Conservation (phyloP, 768 basidiomycete species). For the Arthromyces matolae region DNA sequence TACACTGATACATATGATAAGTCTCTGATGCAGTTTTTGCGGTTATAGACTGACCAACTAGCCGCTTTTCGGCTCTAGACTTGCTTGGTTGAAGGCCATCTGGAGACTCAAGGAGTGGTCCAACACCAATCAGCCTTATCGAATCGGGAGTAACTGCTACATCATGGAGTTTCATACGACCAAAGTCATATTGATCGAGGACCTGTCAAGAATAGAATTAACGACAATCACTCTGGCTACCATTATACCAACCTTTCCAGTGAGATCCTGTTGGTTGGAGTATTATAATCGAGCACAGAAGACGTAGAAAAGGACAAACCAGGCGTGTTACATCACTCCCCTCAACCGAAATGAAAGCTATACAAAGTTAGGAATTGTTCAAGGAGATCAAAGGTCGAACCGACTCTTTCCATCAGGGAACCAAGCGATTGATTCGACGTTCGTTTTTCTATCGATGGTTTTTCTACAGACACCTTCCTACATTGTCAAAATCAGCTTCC, state of each 20-base stretch:
- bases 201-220: constrained; percentile 30
- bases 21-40: no score
- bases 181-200: constrained; percentile 55
- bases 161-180: constrained; percentile 62
- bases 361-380: constrained; percentile 3
- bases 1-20: constrained; percentile 42
- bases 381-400: background rate
- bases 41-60: no score
- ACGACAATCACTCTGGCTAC: background rate
- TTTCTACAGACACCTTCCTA: constrained; percentile 68
- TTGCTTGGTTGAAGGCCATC: constrained; percentile 65
- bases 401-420: constrained; percentile 59
- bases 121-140: constrained; percentile 62
- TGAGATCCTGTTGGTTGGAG: constrained; percentile 63
- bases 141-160: constrained; percentile 68
- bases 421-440: constrained; percentile 67
- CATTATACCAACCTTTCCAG: constrained; percentile 44
- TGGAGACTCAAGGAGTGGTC: constrained; percentile 60
- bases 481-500: constrained; percentile 4
- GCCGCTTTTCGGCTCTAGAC: constrained; percentile 68
- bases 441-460: constrained; percentile 54
- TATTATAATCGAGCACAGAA: constrained; percentile 7
- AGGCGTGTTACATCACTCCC: constrained; percentile 57
- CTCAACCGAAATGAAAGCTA: constrained; percentile 73
- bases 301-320: constrained; percentile 30